Percentiles rank a stretch among this genome's conserved stretches.
Evolutionary conservation across 2,329 filamentous ascomycete species (phyloP).

Genomic region (Trichoderma gracile): DNA sequence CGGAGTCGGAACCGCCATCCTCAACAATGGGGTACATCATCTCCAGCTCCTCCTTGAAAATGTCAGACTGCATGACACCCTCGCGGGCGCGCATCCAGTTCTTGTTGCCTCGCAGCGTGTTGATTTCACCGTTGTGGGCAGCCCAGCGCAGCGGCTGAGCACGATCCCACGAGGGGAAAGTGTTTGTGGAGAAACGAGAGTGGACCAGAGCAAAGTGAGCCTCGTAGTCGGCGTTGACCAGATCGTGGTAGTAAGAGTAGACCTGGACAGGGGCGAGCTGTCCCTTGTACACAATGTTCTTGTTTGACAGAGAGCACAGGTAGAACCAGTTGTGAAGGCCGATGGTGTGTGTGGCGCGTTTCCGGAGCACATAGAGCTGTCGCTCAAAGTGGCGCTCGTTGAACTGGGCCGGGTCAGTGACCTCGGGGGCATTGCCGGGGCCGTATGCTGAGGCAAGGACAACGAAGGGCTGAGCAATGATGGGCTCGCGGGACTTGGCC

Average conservation of each 20-base stretch:
- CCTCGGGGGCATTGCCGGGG: conserved; percentile 73
- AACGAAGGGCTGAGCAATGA: conserved; percentile 93
- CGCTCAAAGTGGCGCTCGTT: conserved; percentile 86
- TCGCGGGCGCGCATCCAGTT: conserved; percentile 99
- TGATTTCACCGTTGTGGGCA: conserved; percentile 98
- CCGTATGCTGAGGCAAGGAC: conserved; percentile 86
- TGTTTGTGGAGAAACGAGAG: conserved; percentile 97
- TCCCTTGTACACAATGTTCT: conserved; percentile 99
- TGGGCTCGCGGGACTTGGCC: conserved; percentile 89
- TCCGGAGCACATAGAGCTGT: conserved; percentile 91
- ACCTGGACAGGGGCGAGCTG: conserved; percentile 93
- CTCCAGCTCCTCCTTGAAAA: conserved; percentile 92
- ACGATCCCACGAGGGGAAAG: conserved; percentile 97
- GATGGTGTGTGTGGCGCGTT: conserved; percentile 91
- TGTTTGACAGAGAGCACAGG: conserved; percentile 92
- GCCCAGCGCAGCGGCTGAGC: conserved; percentile 96
- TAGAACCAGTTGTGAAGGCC: conserved; percentile 99
- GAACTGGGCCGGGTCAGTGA: conserved; percentile 75
- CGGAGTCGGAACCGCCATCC: conserved; percentile 94
- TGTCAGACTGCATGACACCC: conserved; percentile 87
- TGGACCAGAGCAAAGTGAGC: conserved; percentile 96
- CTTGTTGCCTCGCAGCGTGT: conserved; percentile 95
- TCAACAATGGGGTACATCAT: conserved; percentile 91
- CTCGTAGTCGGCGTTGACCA: conserved; percentile 96
- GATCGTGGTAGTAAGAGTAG: conserved; percentile 96